These are phyloP conservation scores for Tetrahymena malaccensis DNA, from an alignment of 73 alveolate species.

Conservation along the genomic window DNA sequence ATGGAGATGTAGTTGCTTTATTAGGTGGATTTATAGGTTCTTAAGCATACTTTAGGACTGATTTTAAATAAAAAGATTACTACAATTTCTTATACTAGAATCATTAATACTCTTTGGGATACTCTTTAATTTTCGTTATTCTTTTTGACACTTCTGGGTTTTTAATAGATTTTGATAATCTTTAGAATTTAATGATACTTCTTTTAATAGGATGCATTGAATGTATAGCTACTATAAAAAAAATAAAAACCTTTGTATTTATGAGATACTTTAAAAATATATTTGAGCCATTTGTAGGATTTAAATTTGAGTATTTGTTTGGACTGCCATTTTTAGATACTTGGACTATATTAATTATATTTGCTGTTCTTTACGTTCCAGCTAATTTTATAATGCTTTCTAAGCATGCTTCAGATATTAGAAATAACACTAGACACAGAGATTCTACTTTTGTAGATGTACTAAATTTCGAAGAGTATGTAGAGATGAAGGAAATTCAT, in stretches of 20 bases:
- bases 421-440: neutral
- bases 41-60: neutral
- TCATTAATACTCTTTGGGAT: neutral
- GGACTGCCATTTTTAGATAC: neutral
- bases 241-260: neutral
- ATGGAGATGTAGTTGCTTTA: neutral
- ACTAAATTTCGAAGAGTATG: neutral
- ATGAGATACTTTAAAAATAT: neutral
- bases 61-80: neutral
- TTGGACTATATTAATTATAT: neutral
- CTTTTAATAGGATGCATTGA: neutral
- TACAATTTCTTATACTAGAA: neutral
- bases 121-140: neutral
- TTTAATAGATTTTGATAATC: neutral
- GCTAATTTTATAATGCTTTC: neutral
- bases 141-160: neutral
- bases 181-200: neutral
- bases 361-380: neutral
- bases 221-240: neutral
- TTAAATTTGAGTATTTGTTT: neutral
- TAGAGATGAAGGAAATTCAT: neutral
- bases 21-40: neutral
- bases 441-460: neutral
- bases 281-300: neutral
- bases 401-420: neutral